phyloP scores from a whole-genome alignment of 1,284 basidiomycete species.

The Lignosus rhinocerotis region DNA sequence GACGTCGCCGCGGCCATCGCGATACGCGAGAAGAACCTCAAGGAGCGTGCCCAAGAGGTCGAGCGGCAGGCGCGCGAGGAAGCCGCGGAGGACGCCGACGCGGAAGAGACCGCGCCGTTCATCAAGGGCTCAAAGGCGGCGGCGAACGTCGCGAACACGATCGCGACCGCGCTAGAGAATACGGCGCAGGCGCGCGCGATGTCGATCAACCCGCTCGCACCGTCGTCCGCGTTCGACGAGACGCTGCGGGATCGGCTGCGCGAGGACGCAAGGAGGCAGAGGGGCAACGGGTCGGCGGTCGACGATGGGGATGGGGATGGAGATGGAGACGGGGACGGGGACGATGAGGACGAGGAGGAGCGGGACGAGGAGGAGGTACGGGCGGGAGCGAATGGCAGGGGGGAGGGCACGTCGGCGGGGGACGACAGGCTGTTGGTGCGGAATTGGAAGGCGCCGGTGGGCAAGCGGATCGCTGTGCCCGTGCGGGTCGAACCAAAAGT shows the following conservation, averaged over 20 bases:
- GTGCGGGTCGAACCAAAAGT: conserved; percentile 97
- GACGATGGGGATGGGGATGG: conserved; percentile 33
- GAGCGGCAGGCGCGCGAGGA: conserved; percentile 19
- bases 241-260: conserved; percentile 66
- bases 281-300: conserved; percentile 22
- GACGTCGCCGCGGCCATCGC: conserved; percentile 81
- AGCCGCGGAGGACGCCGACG: conserved; percentile 31
- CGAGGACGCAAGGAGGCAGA: conserved; percentile 33
- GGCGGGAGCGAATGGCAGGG: conserved; percentile 34
- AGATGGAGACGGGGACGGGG: conserved; percentile 39
- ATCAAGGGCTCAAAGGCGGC: conserved; percentile 30
- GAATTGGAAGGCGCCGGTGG: conserved; percentile 80
- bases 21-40: conserved; percentile 78
- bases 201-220: conserved; percentile 84
- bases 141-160: conserved; percentile 14
- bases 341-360: conserved; percentile 36
- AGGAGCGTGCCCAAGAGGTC: conserved; percentile 42
- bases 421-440: conserved; percentile 66
- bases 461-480: conserved; percentile 91
- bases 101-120: conserved; percentile 43
- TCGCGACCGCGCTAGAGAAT: conserved; percentile 22
- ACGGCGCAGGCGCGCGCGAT: conserved; percentile 44
- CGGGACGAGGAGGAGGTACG: conserved; percentile 40
- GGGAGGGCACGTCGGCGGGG: conserved; percentile 36
- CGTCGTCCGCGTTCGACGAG: conserved; percentile 80